Conservation (phyloP, 345 rosid genomes). For the Salix exigua region DNA sequence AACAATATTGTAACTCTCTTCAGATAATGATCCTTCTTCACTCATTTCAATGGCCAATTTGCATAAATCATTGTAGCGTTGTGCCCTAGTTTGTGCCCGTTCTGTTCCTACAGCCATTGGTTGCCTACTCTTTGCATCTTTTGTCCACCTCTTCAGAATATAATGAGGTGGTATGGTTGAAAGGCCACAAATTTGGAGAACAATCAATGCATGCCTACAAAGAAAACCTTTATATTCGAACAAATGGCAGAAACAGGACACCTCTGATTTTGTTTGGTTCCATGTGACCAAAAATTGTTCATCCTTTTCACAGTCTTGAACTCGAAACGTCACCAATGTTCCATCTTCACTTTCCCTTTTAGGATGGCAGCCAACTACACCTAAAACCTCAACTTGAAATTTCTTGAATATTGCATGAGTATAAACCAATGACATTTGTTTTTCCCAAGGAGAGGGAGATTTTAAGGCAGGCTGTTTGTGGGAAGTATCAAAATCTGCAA, state of each 20-base stretch:
- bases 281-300: constrained; percentile 17
- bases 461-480: constrained; percentile 25
- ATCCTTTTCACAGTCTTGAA: constrained; percentile 27
- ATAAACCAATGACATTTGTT: constrained; percentile 23
- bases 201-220: constrained; percentile 31
- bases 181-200: constrained; percentile 27
- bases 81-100: constrained; percentile 30
- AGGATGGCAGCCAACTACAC: constrained; percentile 30
- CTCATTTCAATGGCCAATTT: constrained; percentile 45
- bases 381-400: constrained; percentile 28
- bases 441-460: constrained; percentile 31
- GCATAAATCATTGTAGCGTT: constrained; percentile 47
- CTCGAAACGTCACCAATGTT: constrained; percentile 15
- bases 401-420: constrained; percentile 28
- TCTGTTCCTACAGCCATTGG: background rate
- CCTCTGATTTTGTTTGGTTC: constrained; percentile 20
- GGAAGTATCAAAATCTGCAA: constrained; percentile 26
- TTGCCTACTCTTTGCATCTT: constrained; percentile 23
- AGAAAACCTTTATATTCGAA: constrained; percentile 27
- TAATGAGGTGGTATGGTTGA: constrained; percentile 21
- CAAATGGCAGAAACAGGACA: constrained; percentile 20
- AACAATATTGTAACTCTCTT: constrained; percentile 37
- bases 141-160: constrained; percentile 27
- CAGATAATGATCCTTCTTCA: constrained; percentile 48
- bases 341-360: constrained; percentile 25